Evolutionary conservation across 2,329 filamentous ascomycete species (phyloP).

Genomic region (Trichoderma sp.): DNA sequence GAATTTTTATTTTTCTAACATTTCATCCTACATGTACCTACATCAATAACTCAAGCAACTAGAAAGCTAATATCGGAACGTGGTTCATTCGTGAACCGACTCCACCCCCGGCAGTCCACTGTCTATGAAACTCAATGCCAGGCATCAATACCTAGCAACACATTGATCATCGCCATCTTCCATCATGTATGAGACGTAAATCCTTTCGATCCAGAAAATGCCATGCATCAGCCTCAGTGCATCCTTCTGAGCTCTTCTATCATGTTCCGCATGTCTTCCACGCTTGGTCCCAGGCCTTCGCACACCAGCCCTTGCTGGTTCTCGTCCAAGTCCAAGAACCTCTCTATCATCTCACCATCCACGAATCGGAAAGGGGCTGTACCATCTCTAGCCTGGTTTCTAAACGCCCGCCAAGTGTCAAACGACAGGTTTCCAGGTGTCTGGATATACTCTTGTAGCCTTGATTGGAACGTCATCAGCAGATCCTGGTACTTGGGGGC

Average conservation of each 20-base stretch:
- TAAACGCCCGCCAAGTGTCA: constrained; percentile 78
- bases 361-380: constrained; percentile 84
- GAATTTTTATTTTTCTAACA: not conserved
- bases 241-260: constrained; percentile 64
- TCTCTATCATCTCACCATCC: constrained; percentile 87
- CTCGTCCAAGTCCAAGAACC: constrained; percentile 73
- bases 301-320: constrained; percentile 55
- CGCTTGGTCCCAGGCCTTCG: constrained; percentile 58
- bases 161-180: not conserved
- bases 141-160: not conserved
- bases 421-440: constrained; percentile 76
- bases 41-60: not conserved
- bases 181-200: not conserved
- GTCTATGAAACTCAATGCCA: not conserved
- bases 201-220: not conserved
- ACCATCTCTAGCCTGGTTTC: constrained; percentile 69
- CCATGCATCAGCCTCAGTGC: constrained; percentile 47
- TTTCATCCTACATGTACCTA: not conserved
- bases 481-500: constrained; percentile 71
- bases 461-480: constrained; percentile 77
- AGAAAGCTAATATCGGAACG: not conserved
- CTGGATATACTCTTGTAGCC: constrained; percentile 65
- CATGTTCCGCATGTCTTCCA: constrained; percentile 63
- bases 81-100: not conserved
- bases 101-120: no score